These are phyloP conservation scores for Nannochloropsis oceanica DNA, from an alignment of 108 stramenopile species.

Conservation along the genomic window DNA sequence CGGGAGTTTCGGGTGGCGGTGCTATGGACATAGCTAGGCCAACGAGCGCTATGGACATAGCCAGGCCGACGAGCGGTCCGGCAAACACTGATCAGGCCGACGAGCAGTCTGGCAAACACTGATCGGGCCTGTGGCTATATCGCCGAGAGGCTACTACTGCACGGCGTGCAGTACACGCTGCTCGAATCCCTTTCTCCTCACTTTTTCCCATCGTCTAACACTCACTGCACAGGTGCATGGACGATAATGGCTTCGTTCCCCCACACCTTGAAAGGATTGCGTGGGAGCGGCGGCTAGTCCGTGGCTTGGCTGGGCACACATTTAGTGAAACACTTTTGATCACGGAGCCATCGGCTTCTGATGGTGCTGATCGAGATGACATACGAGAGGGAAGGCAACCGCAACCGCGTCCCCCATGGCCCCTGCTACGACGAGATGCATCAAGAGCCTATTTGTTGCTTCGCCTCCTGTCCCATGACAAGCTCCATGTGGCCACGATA, in stretches of 20 bases:
- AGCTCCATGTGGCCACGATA: not conserved
- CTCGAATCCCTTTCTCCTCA: no score
- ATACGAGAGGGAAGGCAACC: not conserved
- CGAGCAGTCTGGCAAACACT: no score
- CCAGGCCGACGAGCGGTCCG: no score
- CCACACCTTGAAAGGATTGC: not conserved
- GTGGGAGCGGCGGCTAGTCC: not conserved
- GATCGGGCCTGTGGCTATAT: no score
- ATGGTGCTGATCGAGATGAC: not conserved
- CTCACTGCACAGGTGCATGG: not conserved
- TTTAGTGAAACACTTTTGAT: not conserved
- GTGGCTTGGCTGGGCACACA: not conserved
- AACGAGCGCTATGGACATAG: no score
- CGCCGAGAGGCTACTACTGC: no score
- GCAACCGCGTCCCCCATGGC: not conserved
- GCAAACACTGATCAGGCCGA: no score
- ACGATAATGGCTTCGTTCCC: not conserved
- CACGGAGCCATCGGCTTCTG: not conserved
- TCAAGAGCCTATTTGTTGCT: not conserved
- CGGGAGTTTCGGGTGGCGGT: no score
- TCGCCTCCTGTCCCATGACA: not conserved
- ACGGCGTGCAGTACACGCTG: no score
- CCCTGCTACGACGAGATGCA: not conserved
- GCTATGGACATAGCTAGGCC: no score
- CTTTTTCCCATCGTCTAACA: no score